Conservation (phyloP, 441 rosid genomes). For the Mallotus japonicus region DNA sequence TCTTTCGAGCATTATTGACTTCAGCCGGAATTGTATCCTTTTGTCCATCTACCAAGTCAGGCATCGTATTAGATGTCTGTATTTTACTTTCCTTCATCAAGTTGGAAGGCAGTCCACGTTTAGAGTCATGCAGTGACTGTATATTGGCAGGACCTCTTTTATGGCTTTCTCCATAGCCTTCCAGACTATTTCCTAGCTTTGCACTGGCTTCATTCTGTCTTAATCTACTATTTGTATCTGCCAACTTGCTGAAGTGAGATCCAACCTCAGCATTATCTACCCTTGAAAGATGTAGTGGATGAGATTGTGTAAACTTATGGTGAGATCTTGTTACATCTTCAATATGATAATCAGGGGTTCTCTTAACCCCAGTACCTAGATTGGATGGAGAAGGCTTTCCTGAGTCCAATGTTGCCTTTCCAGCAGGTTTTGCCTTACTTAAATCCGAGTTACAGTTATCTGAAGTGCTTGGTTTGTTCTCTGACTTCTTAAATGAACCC, state of each 20-base stretch:
- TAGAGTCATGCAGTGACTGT: conserved; percentile 47
- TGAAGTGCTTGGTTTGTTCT: conserved; percentile 51
- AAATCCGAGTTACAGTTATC: conserved; percentile 53
- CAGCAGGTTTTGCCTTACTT: conserved; percentile 53
- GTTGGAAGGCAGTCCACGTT: conserved; percentile 47
- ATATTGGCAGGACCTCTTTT: conserved; percentile 45
- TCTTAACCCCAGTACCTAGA: conserved; percentile 41
- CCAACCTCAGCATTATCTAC: conserved; percentile 48
- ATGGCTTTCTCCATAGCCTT: conserved; percentile 72
- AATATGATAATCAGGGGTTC: conserved; percentile 44
- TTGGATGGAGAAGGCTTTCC: conserved; percentile 55
- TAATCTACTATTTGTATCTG: conserved; percentile 49
- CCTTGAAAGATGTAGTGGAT: conserved; percentile 42
- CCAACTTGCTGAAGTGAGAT: conserved; percentile 41
- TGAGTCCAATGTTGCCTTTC: conserved; percentile 44
- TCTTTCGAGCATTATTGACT: conserved; percentile 47
- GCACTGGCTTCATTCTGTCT: conserved; percentile 47
- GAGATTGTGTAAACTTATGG: conserved; percentile 46
- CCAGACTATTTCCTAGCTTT: conserved; percentile 47
- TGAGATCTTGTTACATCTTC: conserved; percentile 51
- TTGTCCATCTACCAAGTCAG: conserved; percentile 42
- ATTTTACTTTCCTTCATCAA: conserved; percentile 51
- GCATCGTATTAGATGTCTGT: conserved; percentile 31
- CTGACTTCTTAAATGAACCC: conserved; percentile 57
- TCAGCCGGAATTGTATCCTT: conserved; percentile 43